These are phyloP conservation scores for Datura wrightii DNA, from an alignment of 257 asterid species.

Conservation along the genomic window DNA sequence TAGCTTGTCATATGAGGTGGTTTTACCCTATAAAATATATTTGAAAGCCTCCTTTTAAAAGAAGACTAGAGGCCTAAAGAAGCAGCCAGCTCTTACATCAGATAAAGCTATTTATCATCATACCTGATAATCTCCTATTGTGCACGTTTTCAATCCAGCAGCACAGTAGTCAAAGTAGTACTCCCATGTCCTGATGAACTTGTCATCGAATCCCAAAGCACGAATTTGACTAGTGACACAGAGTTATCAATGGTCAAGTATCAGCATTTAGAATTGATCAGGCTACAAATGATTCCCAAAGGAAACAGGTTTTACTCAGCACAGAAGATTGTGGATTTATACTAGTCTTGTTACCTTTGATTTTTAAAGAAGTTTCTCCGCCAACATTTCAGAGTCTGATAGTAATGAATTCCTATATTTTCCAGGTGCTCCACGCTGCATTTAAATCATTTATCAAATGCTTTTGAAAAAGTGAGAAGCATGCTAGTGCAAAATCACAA, in stretches of 20 bases:
- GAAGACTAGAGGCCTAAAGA: too few species aligned
- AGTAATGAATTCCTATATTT: conserved; percentile 6
- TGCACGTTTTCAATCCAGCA: conserved; percentile 56
- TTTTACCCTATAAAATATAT: too few species aligned
- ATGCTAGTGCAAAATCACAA: neutral
- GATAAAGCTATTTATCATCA: neutral
- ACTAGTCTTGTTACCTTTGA: conserved; percentile 49
- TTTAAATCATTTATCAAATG: conserved; percentile 48
- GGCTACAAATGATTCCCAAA: conserved; percentile 16
- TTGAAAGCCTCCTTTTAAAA: too few species aligned
- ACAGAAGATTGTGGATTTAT: neutral
- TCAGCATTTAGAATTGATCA: neutral
- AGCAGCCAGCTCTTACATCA: too few species aligned
- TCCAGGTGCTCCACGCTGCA: neutral
- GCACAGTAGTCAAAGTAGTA: neutral
- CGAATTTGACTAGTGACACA: neutral
- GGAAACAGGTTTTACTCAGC: neutral
- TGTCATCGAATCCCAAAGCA: conserved; percentile 19
- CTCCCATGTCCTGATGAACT: conserved; percentile 13
- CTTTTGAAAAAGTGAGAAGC: neutral
- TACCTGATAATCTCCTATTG: conserved; percentile 85
- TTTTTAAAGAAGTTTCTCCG: conserved; percentile 61
- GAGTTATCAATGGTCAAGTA: neutral
- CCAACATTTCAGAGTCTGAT: conserved; percentile 8
- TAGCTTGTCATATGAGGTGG: neutral